Evolutionary conservation across 805 yeast genomes (phyloP).

Genomic region (Candida morakotiae): DNA sequence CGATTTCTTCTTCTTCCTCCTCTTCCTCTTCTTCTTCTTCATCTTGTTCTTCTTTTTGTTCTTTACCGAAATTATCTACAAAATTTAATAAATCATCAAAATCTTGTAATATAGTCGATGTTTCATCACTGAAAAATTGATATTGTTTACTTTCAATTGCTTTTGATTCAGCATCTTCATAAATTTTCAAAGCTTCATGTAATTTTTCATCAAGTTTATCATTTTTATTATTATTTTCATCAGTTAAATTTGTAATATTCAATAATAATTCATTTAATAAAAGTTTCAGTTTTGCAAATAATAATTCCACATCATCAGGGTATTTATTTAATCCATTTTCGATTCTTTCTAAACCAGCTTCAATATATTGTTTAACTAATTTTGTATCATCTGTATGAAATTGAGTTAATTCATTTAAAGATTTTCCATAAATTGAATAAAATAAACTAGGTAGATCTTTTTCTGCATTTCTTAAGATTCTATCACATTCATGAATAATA

Average conservation of each 20-base stretch:
- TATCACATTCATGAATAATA: slow-evolving; percentile 87
- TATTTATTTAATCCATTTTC: slow-evolving; percentile 51
- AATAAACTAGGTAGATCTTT: slow-evolving; percentile 44
- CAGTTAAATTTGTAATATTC: slow-evolving; percentile 47
- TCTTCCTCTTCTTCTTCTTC: slow-evolving; percentile 14
- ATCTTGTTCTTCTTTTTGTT: slow-evolving; percentile 17
- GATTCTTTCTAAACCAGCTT: slow-evolving; percentile 69
- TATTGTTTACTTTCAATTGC: slow-evolving; percentile 21
- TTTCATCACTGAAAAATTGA: slow-evolving; percentile 35
- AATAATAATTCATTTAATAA: slow-evolving; percentile 57
- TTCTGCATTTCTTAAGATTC: slow-evolving; percentile 53
- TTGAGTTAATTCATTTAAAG: slow-evolving; percentile 60
- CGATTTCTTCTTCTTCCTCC: slow-evolving; percentile 30
- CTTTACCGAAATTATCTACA: slow-evolving; percentile 58
- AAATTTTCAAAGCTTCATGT: slow-evolving; percentile 43
- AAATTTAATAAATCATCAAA: slow-evolving; percentile 69
- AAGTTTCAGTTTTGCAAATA: slow-evolving; percentile 53
- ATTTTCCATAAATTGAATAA: slow-evolving; percentile 69
- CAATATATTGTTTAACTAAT: slow-evolving; percentile 52
- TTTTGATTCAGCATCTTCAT: slow-evolving; percentile 38
- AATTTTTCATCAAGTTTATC: slow-evolving; percentile 36
- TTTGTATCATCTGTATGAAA: slow-evolving; percentile 40
- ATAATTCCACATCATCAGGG: slow-evolving; percentile 43
- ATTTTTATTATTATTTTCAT: slow-evolving; percentile 19
- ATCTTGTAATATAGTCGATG: slow-evolving; percentile 50